Percentiles rank a stretch among this genome's conserved stretches.
Conservation (phyloP, 1,139 yeast genomes). For the Yamadazyma trypodendri region DNA sequence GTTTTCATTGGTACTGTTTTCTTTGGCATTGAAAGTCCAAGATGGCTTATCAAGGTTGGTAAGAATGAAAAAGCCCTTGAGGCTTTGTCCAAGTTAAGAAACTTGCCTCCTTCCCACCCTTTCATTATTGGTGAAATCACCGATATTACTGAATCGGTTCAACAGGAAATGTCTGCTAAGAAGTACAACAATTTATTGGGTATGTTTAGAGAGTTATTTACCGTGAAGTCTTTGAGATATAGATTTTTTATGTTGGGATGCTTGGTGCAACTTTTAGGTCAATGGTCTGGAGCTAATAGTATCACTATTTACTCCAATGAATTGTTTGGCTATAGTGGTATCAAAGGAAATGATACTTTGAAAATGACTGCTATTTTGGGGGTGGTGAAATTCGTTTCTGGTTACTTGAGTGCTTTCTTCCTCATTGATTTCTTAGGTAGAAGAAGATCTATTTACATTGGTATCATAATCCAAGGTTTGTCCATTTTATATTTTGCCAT, state of each 20-base stretch:
- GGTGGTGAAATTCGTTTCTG: conserved; percentile 44
- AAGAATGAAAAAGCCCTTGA: conserved; percentile 34
- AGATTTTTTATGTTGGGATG: conserved; percentile 45
- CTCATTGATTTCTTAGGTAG: conserved; percentile 49
- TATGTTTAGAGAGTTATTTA: conserved; percentile 29
- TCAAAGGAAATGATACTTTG: conserved; percentile 31
- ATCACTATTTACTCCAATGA: conserved; percentile 60
- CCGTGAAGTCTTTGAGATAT: conserved; percentile 39
- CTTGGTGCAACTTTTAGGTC: conserved; percentile 52
- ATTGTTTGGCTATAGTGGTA: conserved; percentile 52
- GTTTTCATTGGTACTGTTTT: conserved; percentile 36
- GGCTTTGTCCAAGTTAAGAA: conserved; percentile 45
- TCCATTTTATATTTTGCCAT: conserved; percentile 42
- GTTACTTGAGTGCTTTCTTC: conserved; percentile 47
- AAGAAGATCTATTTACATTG: conserved; percentile 38
- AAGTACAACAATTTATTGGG: conserved; percentile 13
- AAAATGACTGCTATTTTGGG: conserved; percentile 51
- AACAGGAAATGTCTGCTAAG: conserved; percentile 35
- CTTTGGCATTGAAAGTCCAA: conserved; percentile 43
- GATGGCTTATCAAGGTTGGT: conserved; percentile 44
- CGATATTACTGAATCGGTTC: conserved; percentile 48
- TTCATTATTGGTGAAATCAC: conserved; percentile 52
- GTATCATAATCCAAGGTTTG: conserved; percentile 34
- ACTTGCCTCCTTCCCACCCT: conserved; percentile 50
- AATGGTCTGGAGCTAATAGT: conserved; percentile 65